phyloP scores from a whole-genome alignment of 2,329 filamentous ascomycete species.

The Lithohypha guttulata region DNA sequence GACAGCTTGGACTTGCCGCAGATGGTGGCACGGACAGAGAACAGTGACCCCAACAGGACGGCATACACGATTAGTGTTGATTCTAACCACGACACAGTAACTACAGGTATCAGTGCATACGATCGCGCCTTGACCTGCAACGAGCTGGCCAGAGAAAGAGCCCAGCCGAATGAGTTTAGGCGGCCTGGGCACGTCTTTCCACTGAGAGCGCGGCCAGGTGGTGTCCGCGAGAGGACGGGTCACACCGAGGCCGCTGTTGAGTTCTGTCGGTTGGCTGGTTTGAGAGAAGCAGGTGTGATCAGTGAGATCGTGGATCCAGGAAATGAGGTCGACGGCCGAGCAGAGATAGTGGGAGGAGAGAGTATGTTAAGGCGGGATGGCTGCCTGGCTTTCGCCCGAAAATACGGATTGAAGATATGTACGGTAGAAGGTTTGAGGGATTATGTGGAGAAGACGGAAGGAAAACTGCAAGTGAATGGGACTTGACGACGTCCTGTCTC shows the following conservation, averaged over 20 bases:
- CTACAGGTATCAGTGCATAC: conserved; percentile 81
- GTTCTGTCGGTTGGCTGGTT: conserved; percentile 75
- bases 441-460: conserved; percentile 67
- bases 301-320: conserved; percentile 88
- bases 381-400: conserved; percentile 76
- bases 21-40: conserved; percentile 65
- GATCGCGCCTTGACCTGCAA: conserved; percentile 77
- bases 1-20: conserved; percentile 66
- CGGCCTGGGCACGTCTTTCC: conserved; percentile 87
- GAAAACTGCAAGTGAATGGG: conserved; percentile 22
- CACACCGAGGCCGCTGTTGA: conserved; percentile 94
- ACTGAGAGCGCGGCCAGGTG: conserved; percentile 65
- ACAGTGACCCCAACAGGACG: conserved; percentile 71
- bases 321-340: conserved; percentile 46
- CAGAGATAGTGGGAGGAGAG: conserved; percentile 51
- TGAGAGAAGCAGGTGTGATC: conserved; percentile 66
- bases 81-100: conserved; percentile 58
- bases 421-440: conserved; percentile 84
- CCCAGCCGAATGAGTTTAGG: conserved; percentile 53
- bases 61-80: conserved; percentile 91
- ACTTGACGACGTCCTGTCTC: no score
- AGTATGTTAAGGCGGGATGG: conserved; percentile 88
- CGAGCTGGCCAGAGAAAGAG: conserved; percentile 58
- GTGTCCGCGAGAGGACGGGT: conserved; percentile 66
- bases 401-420: conserved; percentile 83